Evolutionary conservation across 2,329 filamentous ascomycete species (phyloP), one percentile per base, ranked within the genome.

Genomic region (Sphaerulina vaccinii): DNA sequence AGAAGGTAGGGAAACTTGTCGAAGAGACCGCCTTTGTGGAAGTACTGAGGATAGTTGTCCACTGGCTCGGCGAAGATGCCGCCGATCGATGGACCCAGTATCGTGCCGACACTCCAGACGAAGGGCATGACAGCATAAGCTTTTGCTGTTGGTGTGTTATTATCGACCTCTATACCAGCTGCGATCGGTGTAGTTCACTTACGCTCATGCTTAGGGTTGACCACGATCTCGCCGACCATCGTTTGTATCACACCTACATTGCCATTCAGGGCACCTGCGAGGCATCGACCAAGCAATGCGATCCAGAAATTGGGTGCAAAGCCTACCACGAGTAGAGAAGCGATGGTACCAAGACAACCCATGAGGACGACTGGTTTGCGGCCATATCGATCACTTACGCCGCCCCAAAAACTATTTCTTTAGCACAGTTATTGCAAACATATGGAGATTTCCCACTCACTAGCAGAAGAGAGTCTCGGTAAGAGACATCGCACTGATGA

Each of bases 121-220:
- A 96, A 96, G 0, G 91, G 91, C 89, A 96, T 95, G 38, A 96
- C 82, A 2, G 90, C 84, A 69, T 91, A 96, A 22, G 91, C 91
- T 56, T 86, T 83, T 52, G 90, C 87, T 89, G 62, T 27, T 46
- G 35, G 40, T 7, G 16, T 38, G 24, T 52, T 33, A 58, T 57
- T 48, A 52, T 48, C 35, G 19, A 35, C 22, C 13, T 38, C 10
- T 27, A 33, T n/a, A 13, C 33, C 9, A 38, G 16, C 2, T 19
- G 18, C 27, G 27, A 9, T 29, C 27, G n/a, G n/a, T 19, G 21
- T 11, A 6, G 15, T 11, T 21, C 9, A 81, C 85, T 77, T 73
- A 89, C 86, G 89, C 72, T 95, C 90, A 71, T 95, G 88, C 63
- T 91, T 87, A 11, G 88, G 89, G 52, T 86, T 88, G 27, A 80